phyloP scores from a whole-genome alignment of 1,139 yeast genomes.

The Blastobotrys serpentis region DNA sequence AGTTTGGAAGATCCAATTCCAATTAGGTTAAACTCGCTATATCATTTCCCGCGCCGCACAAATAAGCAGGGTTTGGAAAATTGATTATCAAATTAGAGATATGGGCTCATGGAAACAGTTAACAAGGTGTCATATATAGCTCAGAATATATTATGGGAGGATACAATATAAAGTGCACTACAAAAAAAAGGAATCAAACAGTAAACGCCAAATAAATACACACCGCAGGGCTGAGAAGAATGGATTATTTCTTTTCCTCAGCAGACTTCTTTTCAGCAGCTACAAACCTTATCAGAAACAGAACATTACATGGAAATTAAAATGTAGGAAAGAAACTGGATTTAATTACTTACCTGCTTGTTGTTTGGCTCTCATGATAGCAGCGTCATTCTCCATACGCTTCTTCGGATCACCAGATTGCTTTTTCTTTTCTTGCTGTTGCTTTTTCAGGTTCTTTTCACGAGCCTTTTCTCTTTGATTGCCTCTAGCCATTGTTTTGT shows the following conservation, averaged over 20 bases:
- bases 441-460: conserved; percentile 81
- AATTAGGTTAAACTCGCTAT: too few relatives aligned
- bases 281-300: conserved; percentile 1
- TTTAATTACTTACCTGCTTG: conserved; percentile 58
- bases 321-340: too few relatives aligned
- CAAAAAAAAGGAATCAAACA: neutral
- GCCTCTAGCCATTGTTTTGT: conserved; percentile 77
- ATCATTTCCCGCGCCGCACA: too few relatives aligned
- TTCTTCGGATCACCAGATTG: conserved; percentile 79
- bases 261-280: conserved; percentile 26
- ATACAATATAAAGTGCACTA: neutral
- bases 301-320: neutral
- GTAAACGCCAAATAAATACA: neutral
- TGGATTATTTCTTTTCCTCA: conserved; percentile 13
- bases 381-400: conserved; percentile 85
- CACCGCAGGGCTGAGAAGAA: neutral
- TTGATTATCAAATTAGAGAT: too few relatives aligned
- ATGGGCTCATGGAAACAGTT: too few relatives aligned
- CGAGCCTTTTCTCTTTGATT: conserved; percentile 95
- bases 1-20: too few relatives aligned
- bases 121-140: neutral
- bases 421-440: conserved; percentile 59
- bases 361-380: conserved; percentile 83
- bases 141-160: neutral
- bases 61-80: too few relatives aligned